Conservation (phyloP, 768 basidiomycete species). For the Rhizopogon salebrosus region DNA sequence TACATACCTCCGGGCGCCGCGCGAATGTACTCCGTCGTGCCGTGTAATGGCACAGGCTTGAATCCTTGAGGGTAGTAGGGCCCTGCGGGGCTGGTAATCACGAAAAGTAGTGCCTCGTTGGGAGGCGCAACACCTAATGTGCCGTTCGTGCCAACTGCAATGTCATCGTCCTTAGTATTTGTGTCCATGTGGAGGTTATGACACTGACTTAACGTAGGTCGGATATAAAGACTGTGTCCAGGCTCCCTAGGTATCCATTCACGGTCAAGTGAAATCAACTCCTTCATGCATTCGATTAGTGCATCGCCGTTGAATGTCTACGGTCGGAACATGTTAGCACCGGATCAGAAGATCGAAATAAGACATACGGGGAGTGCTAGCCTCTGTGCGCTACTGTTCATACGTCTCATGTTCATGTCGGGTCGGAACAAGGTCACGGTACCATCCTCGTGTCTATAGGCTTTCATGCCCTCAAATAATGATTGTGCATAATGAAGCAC, state of each 20-base stretch:
- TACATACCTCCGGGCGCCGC: slow-evolving; percentile 74
- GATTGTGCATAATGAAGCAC: slow-evolving; percentile 93
- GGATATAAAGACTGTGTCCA: slow-evolving; percentile 89
- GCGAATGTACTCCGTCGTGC: slow-evolving; percentile 76
- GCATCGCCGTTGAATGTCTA: slow-evolving; percentile 77
- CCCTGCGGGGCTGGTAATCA: slow-evolving; percentile 60
- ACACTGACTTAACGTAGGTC: slow-evolving; percentile 62
- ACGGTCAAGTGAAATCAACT: slow-evolving; percentile 76
- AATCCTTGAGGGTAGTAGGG: slow-evolving; percentile 85
- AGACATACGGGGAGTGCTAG: slow-evolving; percentile 67
- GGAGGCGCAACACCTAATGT: slow-evolving; percentile 47
- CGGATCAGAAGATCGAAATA: not conserved
- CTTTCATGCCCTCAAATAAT: slow-evolving; percentile 93
- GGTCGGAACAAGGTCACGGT: slow-evolving; percentile 85
- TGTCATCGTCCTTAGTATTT: slow-evolving; percentile 4
- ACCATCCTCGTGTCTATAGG: slow-evolving; percentile 71
- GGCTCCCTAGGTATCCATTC: slow-evolving; percentile 89
- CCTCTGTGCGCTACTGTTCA: slow-evolving; percentile 80
- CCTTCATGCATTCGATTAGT: slow-evolving; percentile 76
- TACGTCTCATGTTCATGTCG: slow-evolving; percentile 96
- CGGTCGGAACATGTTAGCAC: slow-evolving; percentile 3
- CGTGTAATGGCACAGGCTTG: slow-evolving; percentile 87
- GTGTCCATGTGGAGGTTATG: not conserved
- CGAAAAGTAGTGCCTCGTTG: slow-evolving; percentile 65
- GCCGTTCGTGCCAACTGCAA: slow-evolving; percentile 62